phyloP scores from a whole-genome alignment of 495 filamentous ascomycete species.

The Hyaloscypha finlandica region DNA sequence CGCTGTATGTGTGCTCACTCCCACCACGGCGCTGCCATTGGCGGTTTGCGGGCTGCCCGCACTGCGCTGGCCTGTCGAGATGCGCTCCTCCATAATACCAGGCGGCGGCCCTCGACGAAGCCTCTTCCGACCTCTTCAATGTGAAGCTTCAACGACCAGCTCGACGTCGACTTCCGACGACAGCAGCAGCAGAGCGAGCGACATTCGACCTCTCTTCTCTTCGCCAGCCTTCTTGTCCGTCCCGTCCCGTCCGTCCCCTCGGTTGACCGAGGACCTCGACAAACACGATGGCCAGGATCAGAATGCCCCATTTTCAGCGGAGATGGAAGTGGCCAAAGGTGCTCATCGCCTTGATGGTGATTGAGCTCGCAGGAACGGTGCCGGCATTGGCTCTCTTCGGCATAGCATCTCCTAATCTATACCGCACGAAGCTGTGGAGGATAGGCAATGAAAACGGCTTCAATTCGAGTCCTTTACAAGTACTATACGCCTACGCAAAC shows the following conservation, averaged over 20 bases:
- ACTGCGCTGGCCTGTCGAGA: slow-evolving; percentile 2
- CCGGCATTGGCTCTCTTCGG: slow-evolving; percentile 76
- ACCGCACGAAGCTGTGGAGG: slow-evolving; percentile 77
- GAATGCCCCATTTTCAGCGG: slow-evolving; percentile 33
- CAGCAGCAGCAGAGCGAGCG: neutral
- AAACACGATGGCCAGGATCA: slow-evolving; percentile 16
- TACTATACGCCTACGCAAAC: slow-evolving; percentile 78
- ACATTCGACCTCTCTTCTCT: slow-evolving; percentile 3
- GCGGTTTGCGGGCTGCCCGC: slow-evolving; percentile 8
- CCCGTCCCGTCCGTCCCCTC: neutral
- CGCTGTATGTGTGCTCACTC: slow-evolving; percentile 1
- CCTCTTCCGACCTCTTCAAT: slow-evolving; percentile 18
- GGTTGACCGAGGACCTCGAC: neutral
- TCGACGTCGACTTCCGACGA: slow-evolving; percentile 20
- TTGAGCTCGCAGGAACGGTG: slow-evolving; percentile 71
- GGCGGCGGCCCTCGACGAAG: slow-evolving; percentile 11
- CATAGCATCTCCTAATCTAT: slow-evolving; percentile 77
- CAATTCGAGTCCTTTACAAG: slow-evolving; percentile 75
- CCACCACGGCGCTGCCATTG: slow-evolving; percentile 15
- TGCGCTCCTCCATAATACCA: slow-evolving; percentile 9
- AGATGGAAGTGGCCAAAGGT: slow-evolving; percentile 67
- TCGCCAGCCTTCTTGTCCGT: neutral
- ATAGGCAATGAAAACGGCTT: slow-evolving; percentile 77
- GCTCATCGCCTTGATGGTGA: slow-evolving; percentile 64
- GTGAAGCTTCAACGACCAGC: slow-evolving; percentile 25